Evolutionary conservation across 169 alveolate genomes (phyloP).

Genomic region (Eimeria acervulina): DNA sequence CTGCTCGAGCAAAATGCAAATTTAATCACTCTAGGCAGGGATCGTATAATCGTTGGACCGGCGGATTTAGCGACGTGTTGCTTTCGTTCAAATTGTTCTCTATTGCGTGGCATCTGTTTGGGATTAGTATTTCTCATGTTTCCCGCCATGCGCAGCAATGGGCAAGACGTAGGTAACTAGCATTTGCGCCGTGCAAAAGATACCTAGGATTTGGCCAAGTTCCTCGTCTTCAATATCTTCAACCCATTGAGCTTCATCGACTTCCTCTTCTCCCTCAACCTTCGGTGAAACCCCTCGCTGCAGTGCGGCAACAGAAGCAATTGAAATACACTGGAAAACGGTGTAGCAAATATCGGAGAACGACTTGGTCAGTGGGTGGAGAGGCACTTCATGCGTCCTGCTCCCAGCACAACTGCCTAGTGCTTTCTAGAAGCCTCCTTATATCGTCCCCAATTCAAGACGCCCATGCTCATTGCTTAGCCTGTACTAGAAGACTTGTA

Average conservation of each 20-base stretch:
- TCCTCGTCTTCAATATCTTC: constrained; percentile 68
- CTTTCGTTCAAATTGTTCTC: not conserved
- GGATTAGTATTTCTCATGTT: not conserved
- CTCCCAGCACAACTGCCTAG: not conserved
- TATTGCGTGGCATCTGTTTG: not conserved
- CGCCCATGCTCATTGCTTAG: not conserved
- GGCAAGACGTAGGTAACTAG: not conserved
- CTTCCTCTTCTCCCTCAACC: constrained; percentile 10
- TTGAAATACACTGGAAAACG: not conserved
- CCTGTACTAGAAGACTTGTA: not conserved
- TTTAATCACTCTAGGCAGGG: not conserved
- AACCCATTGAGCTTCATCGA: not conserved
- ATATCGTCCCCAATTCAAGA: not conserved
- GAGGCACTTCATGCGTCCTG: not conserved
- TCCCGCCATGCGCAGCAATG: not conserved
- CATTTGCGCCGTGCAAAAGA: not conserved
- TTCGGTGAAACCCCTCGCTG: constrained; percentile 11
- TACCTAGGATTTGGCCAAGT: constrained; percentile 44
- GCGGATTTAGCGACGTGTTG: not conserved
- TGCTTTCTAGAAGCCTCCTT: too few species aligned
- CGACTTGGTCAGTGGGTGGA: not conserved
- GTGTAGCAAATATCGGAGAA: not conserved
- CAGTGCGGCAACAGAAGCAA: not conserved
- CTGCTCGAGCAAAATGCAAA: constrained; percentile 10
- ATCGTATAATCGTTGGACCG: not conserved